phyloP scores from a whole-genome alignment of 2,329 filamentous ascomycete species.

The Ascochyta rabiei region DNA sequence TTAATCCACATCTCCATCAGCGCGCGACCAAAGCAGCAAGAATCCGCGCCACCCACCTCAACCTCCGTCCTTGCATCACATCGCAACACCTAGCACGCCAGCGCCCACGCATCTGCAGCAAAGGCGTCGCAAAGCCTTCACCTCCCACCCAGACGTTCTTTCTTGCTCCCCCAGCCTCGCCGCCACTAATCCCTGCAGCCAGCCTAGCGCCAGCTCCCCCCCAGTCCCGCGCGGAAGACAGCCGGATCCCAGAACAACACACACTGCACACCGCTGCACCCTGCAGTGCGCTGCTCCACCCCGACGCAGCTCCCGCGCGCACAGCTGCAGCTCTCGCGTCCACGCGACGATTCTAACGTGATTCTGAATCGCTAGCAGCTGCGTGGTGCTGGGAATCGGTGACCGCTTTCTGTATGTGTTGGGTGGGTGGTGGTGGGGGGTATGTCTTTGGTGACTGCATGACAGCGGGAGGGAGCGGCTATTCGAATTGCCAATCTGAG shows the following conservation, averaged over 20 bases:
- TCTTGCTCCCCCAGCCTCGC: slow-evolving; percentile 10
- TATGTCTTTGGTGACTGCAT: too few relatives aligned
- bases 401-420: slow-evolving; percentile 14
- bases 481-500: too few relatives aligned
- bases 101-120: background rate
- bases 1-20: background rate
- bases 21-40: background rate
- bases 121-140: background rate
- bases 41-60: background rate
- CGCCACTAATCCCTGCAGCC: background rate
- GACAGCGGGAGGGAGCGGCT: too few relatives aligned
- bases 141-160: slow-evolving; percentile 3
- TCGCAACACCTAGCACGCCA: background rate
- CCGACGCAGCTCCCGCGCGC: background rate
- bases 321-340: background rate
- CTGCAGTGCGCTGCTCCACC: background rate
- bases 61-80: slow-evolving; percentile 8
- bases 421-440: background rate
- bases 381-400: slow-evolving; percentile 9
- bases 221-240: slow-evolving; percentile 1
- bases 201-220: background rate
- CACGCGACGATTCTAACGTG: slow-evolving; percentile 1
- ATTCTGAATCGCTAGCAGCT: background rate
- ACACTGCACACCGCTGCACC: slow-evolving; percentile 14
- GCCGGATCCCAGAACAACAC: slow-evolving; percentile 15